Conservation (phyloP, 805 yeast genomes). For the Torulaspora quercuum region DNA sequence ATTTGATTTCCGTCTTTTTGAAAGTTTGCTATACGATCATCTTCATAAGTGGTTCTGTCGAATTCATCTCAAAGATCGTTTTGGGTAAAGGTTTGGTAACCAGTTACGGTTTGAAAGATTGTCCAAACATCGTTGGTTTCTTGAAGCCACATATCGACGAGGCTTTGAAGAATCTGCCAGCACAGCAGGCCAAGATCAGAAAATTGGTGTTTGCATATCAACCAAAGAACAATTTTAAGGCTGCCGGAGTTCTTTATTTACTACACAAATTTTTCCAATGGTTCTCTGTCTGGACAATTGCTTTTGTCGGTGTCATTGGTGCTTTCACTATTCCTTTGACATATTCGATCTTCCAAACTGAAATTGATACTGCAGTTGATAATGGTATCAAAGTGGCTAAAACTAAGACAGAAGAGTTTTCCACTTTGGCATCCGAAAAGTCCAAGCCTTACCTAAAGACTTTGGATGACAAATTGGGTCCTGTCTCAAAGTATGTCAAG, state of each 20-base stretch:
- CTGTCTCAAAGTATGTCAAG: constrained; percentile 58
- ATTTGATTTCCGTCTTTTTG: constrained; percentile 58
- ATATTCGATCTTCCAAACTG: constrained; percentile 69
- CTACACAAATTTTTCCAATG: constrained; percentile 69
- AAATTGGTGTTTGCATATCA: constrained; percentile 63
- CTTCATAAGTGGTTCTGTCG: constrained; percentile 65
- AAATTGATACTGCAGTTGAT: constrained; percentile 65
- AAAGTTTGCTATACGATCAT: constrained; percentile 58
- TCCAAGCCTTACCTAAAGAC: constrained; percentile 57
- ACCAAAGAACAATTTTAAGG: constrained; percentile 67
- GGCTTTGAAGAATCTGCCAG: constrained; percentile 40
- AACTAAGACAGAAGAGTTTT: constrained; percentile 46
- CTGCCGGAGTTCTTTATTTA: constrained; percentile 62
- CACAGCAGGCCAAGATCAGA: constrained; percentile 51
- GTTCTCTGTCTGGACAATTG: constrained; percentile 67
- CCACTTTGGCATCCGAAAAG: constrained; percentile 51
- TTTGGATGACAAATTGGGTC: constrained; percentile 59
- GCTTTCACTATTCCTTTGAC: constrained; percentile 74
- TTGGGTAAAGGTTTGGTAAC: constrained; percentile 79
- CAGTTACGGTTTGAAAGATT: constrained; percentile 57
- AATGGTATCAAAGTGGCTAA: constrained; percentile 46
- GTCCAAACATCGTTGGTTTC: constrained; percentile 35
- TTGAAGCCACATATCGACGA: constrained; percentile 34
- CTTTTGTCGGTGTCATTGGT: constrained; percentile 52
- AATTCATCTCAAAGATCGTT: constrained; percentile 66